Conservation (phyloP, 2,329 filamentous ascomycete genomes). For the Tympanopsis confertula region DNA sequence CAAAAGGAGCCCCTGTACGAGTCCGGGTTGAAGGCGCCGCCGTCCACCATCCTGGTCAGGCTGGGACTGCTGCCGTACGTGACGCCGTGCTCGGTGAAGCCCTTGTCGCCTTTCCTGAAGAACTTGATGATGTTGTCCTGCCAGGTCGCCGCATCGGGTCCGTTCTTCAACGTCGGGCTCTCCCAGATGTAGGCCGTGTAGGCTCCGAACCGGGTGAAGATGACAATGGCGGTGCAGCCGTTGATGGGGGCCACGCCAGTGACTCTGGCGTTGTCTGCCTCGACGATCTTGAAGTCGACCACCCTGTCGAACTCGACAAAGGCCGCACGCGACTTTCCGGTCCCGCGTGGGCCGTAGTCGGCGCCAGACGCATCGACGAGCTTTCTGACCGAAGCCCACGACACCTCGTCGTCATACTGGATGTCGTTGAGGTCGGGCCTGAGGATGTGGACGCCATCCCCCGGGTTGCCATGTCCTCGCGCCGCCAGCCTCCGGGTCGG, state of each 20-base stretch:
- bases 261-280: not conserved
- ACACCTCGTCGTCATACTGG: not conserved
- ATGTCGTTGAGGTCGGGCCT: not conserved
- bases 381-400: not conserved
- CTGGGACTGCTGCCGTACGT: not conserved
- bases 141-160: not conserved
- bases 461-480: not conserved
- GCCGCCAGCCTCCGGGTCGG: too few relatives aligned
- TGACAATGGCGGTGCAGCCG: not conserved
- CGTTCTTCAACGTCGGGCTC: not conserved
- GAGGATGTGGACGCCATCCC: not conserved
- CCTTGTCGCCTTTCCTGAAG: not conserved
- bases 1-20: not conserved
- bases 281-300: not conserved
- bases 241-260: not conserved
- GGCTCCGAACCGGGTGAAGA: not conserved
- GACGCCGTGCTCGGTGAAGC: too few relatives aligned
- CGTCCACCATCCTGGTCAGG: too few relatives aligned
- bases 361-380: not conserved
- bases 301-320: not conserved
- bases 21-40: not conserved
- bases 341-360: not conserved
- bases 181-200: not conserved
- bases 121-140: not conserved
- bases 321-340: not conserved